A percentile compares a stretch with the other conserved stretches of the same genome.
Conservation (phyloP, 2,329 filamentous ascomycete species). For the Geosmithia flava region DNA sequence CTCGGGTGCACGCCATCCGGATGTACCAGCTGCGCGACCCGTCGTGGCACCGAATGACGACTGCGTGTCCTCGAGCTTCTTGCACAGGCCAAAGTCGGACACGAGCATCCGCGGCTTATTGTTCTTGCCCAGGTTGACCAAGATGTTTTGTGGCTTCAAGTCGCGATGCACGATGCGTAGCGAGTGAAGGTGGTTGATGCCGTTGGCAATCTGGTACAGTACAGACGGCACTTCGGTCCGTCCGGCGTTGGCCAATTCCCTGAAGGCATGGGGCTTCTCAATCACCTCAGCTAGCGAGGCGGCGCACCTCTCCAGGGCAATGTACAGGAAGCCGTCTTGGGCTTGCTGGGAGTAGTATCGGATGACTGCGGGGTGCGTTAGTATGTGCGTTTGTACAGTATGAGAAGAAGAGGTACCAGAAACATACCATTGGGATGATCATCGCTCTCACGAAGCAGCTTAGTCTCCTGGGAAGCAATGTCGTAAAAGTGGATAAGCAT, state of each 20-base stretch:
- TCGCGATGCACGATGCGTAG: constrained; percentile 94
- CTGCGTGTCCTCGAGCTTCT: constrained; percentile 89
- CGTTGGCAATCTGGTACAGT: constrained; percentile 79
- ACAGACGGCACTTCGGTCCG: constrained; percentile 67
- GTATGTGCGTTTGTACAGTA: neutral
- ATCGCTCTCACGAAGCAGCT: constrained; percentile 81
- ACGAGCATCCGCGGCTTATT: constrained; percentile 76
- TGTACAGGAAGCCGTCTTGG: constrained; percentile 85
- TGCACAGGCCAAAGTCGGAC: constrained; percentile 94
- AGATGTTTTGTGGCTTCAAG: constrained; percentile 93
- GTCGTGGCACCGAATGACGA: constrained; percentile 93
- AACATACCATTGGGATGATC: constrained; percentile 71
- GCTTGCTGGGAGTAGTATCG: constrained; percentile 90
- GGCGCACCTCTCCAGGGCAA: constrained; percentile 86
- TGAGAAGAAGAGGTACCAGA: neutral
- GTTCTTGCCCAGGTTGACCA: constrained; percentile 64
- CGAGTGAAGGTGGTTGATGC: constrained; percentile 78
- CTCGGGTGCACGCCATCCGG: constrained; percentile 93
- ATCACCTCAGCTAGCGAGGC: constrained; percentile 88
- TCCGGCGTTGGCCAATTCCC: constrained; percentile 58
- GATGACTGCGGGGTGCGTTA: constrained; percentile 49
- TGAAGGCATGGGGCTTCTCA: constrained; percentile 57
- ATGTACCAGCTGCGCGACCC: constrained; percentile 83
- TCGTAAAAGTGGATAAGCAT: constrained; percentile 96
- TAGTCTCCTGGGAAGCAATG: constrained; percentile 88